phyloP scores from a whole-genome alignment of 495 filamentous ascomycete species.

The Penicilliopsis zonata region DNA sequence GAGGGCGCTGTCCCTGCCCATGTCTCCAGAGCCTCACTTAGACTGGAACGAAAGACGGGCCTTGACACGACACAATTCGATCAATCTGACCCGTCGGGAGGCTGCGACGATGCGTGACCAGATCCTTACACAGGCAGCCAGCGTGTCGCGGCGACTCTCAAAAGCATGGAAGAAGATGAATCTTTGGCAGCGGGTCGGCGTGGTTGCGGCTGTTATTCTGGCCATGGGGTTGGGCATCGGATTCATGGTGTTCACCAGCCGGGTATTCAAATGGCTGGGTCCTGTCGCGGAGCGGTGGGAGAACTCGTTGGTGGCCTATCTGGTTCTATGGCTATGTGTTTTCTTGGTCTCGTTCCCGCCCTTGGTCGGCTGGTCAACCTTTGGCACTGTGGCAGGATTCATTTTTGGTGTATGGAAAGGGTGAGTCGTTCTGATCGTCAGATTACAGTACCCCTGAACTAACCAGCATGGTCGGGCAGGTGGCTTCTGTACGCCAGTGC shows the following conservation, averaged over 20 bases:
- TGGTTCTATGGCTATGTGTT: conserved; percentile 66
- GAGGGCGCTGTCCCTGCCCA: conserved; percentile 50
- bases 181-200: conserved; percentile 46
- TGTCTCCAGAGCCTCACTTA: too few species aligned
- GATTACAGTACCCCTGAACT: not conserved
- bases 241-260: conserved; percentile 63
- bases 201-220: conserved; percentile 35
- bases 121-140: conserved; percentile 27
- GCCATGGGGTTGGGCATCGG: conserved; percentile 43
- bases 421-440: conserved; percentile 20
- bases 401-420: conserved; percentile 89
- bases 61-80: too few species aligned
- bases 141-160: conserved; percentile 11
- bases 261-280: conserved; percentile 59
- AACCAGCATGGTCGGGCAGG: conserved; percentile 7
- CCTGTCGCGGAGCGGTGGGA: conserved; percentile 66
- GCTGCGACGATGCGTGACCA: conserved; percentile 27
- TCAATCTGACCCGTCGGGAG: conserved; percentile 12
- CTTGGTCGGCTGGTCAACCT: conserved; percentile 78
- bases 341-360: conserved; percentile 81
- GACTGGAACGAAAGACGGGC: too few species aligned
- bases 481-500: conserved; percentile 79
- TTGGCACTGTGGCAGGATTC: conserved; percentile 79
- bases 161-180: conserved; percentile 43
- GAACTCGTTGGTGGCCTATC: conserved; percentile 53